Evolutionary conservation across 2,329 filamentous ascomycete species (phyloP).

Genomic region (Fusarium nurragi): DNA sequence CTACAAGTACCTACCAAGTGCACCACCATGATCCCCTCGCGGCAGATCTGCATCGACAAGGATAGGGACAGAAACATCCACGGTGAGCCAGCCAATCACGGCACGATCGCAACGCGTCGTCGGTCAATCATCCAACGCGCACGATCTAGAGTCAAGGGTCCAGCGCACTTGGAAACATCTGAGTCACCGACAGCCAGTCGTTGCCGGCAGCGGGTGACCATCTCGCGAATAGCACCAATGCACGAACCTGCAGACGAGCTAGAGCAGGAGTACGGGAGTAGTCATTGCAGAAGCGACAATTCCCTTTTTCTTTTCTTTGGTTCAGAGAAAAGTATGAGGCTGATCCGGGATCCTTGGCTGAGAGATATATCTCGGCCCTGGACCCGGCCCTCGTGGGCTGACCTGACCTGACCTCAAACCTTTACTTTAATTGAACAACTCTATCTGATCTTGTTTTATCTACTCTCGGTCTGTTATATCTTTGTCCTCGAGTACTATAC

Average conservation of each 20-base stretch:
- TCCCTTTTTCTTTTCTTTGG: conserved; percentile 4
- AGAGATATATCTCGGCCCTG: conserved; percentile 44
- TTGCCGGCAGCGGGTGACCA: conserved; percentile 26
- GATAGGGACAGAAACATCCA: conserved; percentile 13
- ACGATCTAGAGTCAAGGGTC: conserved; percentile 21
- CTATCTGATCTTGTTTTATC: neutral
- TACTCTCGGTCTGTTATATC: too few species aligned
- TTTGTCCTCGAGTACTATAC: neutral
- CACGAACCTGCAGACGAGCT: conserved; percentile 25
- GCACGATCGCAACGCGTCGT: conserved; percentile 34
- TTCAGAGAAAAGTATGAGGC: conserved; percentile 25
- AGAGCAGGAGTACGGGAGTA: conserved; percentile 11
- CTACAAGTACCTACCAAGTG: conserved; percentile 37
- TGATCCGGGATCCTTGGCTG: conserved; percentile 18
- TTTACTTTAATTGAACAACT: conserved; percentile 3
- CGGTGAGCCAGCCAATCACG: conserved; percentile 29
- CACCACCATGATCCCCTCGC: conserved; percentile 18
- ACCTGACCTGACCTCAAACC: conserved; percentile 12
- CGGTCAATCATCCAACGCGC: conserved; percentile 38
- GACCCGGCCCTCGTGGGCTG: conserved; percentile 28
- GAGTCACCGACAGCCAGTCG: conserved; percentile 45
- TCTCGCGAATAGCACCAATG: conserved; percentile 41
- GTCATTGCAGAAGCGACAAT: conserved; percentile 1
- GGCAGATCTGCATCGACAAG: conserved; percentile 28
- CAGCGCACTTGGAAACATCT: too few species aligned